A percentile compares a stretch with the other conserved stretches of the same genome.
These are phyloP conservation scores for Aspergillus intermedius DNA, from an alignment of 2,329 filamentous ascomycete species.

Conservation along the genomic window DNA sequence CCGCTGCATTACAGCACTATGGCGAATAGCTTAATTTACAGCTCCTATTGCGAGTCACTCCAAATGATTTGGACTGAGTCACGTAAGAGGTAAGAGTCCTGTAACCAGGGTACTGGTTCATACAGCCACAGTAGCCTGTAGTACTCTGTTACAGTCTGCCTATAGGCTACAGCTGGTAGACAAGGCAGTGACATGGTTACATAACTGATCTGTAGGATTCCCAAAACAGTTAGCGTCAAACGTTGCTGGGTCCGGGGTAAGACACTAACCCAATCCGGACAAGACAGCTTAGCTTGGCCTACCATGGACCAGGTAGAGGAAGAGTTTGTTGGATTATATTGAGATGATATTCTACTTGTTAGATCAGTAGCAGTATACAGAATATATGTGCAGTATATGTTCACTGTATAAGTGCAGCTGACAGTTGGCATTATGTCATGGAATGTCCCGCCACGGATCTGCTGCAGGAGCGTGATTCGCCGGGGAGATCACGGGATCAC, in stretches of 20 bases:
- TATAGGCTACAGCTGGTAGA: no score
- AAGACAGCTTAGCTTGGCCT: neutral
- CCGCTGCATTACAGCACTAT: no score
- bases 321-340: neutral
- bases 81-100: no score
- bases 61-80: no score
- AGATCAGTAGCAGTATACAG: neutral
- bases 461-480: neutral
- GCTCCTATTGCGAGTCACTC: no score
- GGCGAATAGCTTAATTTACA: no score
- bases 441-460: neutral
- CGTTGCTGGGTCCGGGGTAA: constrained; percentile 3
- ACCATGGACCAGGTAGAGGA: neutral
- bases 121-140: no score
- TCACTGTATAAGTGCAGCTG: neutral
- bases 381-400: neutral
- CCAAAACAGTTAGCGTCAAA: constrained; percentile 2
- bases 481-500: neutral
- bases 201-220: neutral
- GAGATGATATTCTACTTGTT: neutral
- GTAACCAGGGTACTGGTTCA: no score
- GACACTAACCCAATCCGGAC: neutral
- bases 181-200: no score
- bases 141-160: no score
- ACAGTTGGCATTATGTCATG: constrained; percentile 1